These are phyloP conservation scores for Morella rubra DNA, from an alignment of 306 rosid genomes.

Conservation along the genomic window DNA sequence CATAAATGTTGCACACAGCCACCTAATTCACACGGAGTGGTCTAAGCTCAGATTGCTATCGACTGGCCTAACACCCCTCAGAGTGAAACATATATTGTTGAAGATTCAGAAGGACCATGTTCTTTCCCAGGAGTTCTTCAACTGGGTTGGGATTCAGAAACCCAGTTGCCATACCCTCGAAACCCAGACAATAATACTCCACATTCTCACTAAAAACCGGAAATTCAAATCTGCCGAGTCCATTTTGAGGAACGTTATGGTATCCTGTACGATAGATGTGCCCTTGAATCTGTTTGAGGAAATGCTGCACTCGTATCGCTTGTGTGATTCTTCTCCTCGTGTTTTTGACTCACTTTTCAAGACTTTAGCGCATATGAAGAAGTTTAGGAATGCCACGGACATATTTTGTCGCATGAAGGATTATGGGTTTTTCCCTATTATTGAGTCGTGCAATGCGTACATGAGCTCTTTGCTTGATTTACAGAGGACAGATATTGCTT, in stretches of 20 bases:
- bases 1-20: constrained; percentile 65
- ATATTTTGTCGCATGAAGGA: constrained; percentile 64
- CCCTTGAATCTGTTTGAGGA: constrained; percentile 59
- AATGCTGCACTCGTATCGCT: constrained; percentile 48
- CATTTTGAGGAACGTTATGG: constrained; percentile 41
- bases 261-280: constrained; percentile 33
- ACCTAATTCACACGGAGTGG: constrained; percentile 80
- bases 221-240: constrained; percentile 60
- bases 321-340: constrained; percentile 62
- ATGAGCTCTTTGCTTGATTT: constrained; percentile 61
- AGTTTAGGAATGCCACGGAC: constrained; percentile 56
- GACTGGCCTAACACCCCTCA: constrained; percentile 50
- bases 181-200: constrained; percentile 50
- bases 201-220: constrained; percentile 57
- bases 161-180: constrained; percentile 57
- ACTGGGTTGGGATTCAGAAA: constrained; percentile 56
- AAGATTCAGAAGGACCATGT: constrained; percentile 63
- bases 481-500: constrained; percentile 51
- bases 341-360: constrained; percentile 80
- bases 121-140: constrained; percentile 66
- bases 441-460: constrained; percentile 75
- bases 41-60: constrained; percentile 50
- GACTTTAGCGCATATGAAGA: constrained; percentile 68
- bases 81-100: constrained; percentile 62
- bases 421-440: constrained; percentile 64